Evolutionary conservation across 2,329 filamentous ascomycete genomes (phyloP).

Genomic region (Daldinia eschscholtzii): DNA sequence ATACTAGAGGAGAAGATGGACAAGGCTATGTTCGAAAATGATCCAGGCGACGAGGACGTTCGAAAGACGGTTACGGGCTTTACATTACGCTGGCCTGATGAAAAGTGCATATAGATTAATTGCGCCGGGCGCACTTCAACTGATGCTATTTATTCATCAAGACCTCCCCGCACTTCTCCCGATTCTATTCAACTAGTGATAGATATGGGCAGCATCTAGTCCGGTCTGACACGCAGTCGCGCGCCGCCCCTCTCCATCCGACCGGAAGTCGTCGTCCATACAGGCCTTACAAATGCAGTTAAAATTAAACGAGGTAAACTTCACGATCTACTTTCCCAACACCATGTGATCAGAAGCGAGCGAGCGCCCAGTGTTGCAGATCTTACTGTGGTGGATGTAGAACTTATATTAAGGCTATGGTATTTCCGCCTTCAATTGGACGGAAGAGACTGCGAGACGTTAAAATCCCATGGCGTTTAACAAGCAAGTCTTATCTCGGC

Average conservation of each 20-base stretch:
- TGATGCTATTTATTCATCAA: conserved; percentile 24
- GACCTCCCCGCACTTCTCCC: conserved; percentile 9
- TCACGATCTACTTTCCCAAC: conserved; percentile 13
- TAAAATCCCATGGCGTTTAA: conserved; percentile 10
- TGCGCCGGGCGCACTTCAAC: conserved; percentile 17
- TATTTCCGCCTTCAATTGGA: conserved; percentile 14
- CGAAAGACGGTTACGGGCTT: conserved; percentile 87
- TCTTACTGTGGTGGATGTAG: conserved; percentile 15
- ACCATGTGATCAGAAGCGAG: conserved; percentile 14
- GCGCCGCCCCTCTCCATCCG: conserved; percentile 21
- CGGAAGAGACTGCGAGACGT: not conserved
- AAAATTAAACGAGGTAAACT: conserved; percentile 3
- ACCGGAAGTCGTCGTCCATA: conserved; percentile 4
- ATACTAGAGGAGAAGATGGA: conserved; percentile 86
- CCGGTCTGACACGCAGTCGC: conserved; percentile 18
- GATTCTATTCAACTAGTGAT: conserved; percentile 20
- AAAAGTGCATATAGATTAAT: conserved; percentile 47
- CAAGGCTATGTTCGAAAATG: conserved; percentile 88
- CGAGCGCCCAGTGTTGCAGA: conserved; percentile 7
- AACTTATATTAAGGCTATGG: conserved; percentile 34
- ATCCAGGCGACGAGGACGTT: conserved; percentile 85
- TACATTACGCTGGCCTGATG: conserved; percentile 73
- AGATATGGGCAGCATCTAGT: conserved; percentile 5
- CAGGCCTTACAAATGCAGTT: not conserved
- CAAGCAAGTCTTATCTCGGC: conserved; percentile 13